Conservation (phyloP, 2,329 filamentous ascomycete species). For the Colletotrichum endophyticum region DNA sequence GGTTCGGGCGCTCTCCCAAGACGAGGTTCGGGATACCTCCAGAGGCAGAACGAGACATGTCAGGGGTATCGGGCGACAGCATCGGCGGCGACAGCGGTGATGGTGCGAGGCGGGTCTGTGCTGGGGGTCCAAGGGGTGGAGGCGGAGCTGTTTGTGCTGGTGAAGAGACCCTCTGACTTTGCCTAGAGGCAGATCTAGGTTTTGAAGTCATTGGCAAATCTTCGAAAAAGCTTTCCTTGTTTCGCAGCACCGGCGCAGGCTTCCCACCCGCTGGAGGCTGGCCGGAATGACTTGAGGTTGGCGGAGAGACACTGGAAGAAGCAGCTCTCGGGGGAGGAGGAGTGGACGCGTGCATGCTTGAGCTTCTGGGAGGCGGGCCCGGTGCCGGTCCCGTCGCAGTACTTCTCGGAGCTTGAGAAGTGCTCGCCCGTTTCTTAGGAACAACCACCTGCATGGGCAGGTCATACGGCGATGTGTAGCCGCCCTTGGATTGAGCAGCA, state of each 20-base stretch:
- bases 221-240: constrained; percentile 73
- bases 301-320: constrained; percentile 26
- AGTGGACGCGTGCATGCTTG: constrained; percentile 55
- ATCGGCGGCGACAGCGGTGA: constrained; percentile 13
- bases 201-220: constrained; percentile 71
- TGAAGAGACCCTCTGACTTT: constrained; percentile 49
- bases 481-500: constrained; percentile 86
- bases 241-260: constrained; percentile 36
- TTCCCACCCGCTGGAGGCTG: constrained; percentile 38
- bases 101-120: constrained; percentile 27
- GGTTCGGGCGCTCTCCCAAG: constrained; percentile 55
- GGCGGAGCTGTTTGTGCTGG: constrained; percentile 43
- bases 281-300: constrained; percentile 40
- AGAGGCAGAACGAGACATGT: constrained; percentile 15
- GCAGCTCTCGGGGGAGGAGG: constrained; percentile 18
- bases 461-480: constrained; percentile 94
- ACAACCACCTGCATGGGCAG: constrained; percentile 87
- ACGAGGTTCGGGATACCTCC: constrained; percentile 48
- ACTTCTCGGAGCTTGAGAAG: constrained; percentile 57
- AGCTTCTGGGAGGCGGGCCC: constrained; percentile 62
- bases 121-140: constrained; percentile 34
- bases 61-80: not conserved
- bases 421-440: constrained; percentile 68
- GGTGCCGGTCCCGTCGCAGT: constrained; percentile 37
- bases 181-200: constrained; percentile 65